Evolutionary conservation across 129 eudicot species (phyloP).

Genomic region (Escallonia herrerae): DNA sequence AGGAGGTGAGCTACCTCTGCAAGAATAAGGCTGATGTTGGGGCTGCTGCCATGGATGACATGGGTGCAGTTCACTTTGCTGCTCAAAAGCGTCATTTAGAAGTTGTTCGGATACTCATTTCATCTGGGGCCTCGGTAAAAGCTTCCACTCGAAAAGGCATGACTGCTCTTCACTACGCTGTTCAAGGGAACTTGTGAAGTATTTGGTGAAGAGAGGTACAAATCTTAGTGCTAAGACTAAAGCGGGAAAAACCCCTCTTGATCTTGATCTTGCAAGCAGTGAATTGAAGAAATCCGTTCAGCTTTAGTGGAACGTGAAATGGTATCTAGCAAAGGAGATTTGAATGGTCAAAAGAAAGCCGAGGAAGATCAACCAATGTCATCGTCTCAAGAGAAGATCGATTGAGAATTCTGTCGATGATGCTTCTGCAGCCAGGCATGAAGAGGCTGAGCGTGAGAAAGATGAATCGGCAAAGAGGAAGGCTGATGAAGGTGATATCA

Average conservation of each 20-base stretch:
- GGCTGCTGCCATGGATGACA: conserved; percentile 97
- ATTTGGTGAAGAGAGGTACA: conserved; percentile 76
- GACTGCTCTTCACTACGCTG: conserved; percentile 95
- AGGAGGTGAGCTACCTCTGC: conserved; percentile 68
- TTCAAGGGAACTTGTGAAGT: conserved; percentile 90
- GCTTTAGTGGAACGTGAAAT: conserved; percentile 33
- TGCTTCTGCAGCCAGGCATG: conserved; percentile 5
- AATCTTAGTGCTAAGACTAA: conserved; percentile 52
- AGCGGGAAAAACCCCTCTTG: conserved; percentile 73
- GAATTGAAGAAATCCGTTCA: conserved; percentile 54
- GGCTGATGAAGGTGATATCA: conserved; percentile 28
- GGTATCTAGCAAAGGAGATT: conserved; percentile 11
- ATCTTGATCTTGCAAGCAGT: too few species aligned
- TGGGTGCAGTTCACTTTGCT: conserved; percentile 97
- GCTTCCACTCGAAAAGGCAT: conserved; percentile 84
- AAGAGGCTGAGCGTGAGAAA: conserved; percentile 19
- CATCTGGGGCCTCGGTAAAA: conserved; percentile 69
- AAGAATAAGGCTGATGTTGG: conserved; percentile 82
- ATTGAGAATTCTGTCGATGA: conserved; percentile 11
- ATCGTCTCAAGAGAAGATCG: conserved; percentile 18
- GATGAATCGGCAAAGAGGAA: conserved; percentile 57
- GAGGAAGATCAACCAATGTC: conserved; percentile 21
- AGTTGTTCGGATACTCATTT: conserved; percentile 54
- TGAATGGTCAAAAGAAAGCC: conserved; percentile 25
- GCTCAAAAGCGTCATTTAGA: conserved; percentile 92